Evolutionary conservation across 1,139 yeast genomes (phyloP), one percentile per base, ranked within the genome.

Genomic region (Pichia sp.): DNA sequence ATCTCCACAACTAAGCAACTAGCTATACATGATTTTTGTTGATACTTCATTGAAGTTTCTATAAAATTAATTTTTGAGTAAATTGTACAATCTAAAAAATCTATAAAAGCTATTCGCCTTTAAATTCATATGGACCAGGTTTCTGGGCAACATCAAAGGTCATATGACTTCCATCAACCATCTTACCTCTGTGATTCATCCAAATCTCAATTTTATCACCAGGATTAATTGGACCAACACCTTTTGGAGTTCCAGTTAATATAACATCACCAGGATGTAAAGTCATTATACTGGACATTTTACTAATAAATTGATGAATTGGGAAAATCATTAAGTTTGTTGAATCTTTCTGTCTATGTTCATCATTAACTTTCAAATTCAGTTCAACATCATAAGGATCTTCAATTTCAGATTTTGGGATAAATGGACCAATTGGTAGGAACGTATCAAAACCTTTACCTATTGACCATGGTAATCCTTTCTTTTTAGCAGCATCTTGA

Each of bases 381-480:
- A 91, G 69, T 43, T 73, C 73, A 10, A 78, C 89, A 38, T 80
- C 71, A 55, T 84, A 78, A 3, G 94, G 93, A 53, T 84, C 86
- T 3, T 81, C 72, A 45, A 88, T 77, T 48, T 69, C 61, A 2
- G 61, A 62, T 56, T 83, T 83, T 11, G 89, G 74, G 44, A 91
- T 80, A 52, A 78, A 76, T 22, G 68, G 63, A 8, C 94, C 80
- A 19, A 91, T 63, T 2, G 98, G 98, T 58, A 85, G 69, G 61
- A 91, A 91, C 0, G 98, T 91, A 59, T 91, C 98, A 59, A 88
- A 91, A 0, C 98, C 98, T 61, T 91, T 93, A 31, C 93, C 95
- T 52, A 89, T 85, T 5, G 93, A 67, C 99, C 99, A 91, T 12
- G 98, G 98, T 43, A 91, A 71, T 2, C 98, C 97, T 61, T 86